Evolutionary conservation across 2,329 filamentous ascomycete genomes (phyloP).

Genomic region (Claviceps spartinae): DNA sequence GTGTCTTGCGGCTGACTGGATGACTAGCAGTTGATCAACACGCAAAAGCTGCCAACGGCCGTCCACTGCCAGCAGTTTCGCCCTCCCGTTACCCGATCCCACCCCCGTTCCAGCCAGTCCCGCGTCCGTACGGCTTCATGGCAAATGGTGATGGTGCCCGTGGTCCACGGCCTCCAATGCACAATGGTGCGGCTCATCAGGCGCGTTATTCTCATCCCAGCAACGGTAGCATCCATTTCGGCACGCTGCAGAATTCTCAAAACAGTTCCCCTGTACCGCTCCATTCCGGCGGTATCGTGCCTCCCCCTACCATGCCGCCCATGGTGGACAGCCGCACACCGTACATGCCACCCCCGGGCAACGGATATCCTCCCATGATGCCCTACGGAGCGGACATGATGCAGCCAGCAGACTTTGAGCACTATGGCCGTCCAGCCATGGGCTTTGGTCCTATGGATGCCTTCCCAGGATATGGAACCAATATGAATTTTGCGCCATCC

Average conservation of each 20-base stretch:
- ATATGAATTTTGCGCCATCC: slow-evolving; percentile 32
- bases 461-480: slow-evolving; percentile 20
- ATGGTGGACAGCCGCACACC: slow-evolving; percentile 20
- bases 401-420: slow-evolving; percentile 21
- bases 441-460: slow-evolving; percentile 22
- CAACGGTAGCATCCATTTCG: slow-evolving; percentile 43
- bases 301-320: slow-evolving; percentile 31
- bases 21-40: slow-evolving; percentile 8
- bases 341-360: slow-evolving; percentile 19
- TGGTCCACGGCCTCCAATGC: slow-evolving; percentile 18
- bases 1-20: slow-evolving; percentile 3
- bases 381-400: slow-evolving; percentile 23
- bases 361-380: slow-evolving; percentile 25
- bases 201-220: slow-evolving; percentile 41
- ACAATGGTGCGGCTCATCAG: slow-evolving; percentile 19
- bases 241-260: slow-evolving; percentile 39
- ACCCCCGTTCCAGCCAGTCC: slow-evolving; percentile 26
- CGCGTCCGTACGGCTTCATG: slow-evolving; percentile 16
- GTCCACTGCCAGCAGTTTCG: slow-evolving; percentile 19
- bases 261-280: slow-evolving; percentile 44
- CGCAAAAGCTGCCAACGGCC: slow-evolving; percentile 10
- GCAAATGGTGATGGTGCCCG: slow-evolving; percentile 21
- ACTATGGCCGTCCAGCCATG: slow-evolving; percentile 23
- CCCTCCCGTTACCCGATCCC: slow-evolving; percentile 29
- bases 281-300: slow-evolving; percentile 31